phyloP scores from a whole-genome alignment of 768 basidiomycete genomes.

The Boletus rex-veris region DNA sequence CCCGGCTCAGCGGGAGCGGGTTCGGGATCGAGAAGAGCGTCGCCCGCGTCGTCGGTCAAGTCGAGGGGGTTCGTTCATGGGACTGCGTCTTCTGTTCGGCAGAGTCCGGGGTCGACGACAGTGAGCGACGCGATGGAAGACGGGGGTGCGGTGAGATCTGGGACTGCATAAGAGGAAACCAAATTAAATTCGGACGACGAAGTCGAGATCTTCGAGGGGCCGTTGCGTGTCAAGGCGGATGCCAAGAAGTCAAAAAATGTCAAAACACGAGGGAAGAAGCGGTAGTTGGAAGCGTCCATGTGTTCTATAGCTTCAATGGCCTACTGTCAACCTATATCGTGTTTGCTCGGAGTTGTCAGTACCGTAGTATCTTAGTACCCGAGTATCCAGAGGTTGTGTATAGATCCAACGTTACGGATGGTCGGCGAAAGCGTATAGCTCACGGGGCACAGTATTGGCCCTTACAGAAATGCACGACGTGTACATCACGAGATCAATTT shows the following conservation, averaged over 20 bases:
- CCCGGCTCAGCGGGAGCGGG: constrained; percentile 7
- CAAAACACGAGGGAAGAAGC: constrained; percentile 44
- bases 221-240: constrained; percentile 37
- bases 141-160: constrained; percentile 24
- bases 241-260: constrained; percentile 29
- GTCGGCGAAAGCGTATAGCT: no score
- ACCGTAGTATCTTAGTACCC: no score
- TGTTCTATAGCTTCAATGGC: no score
- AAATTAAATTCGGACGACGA: constrained; percentile 55
- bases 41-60: constrained; percentile 50
- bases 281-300: constrained; percentile 1
- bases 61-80: constrained; percentile 34
- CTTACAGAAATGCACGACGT: no score
- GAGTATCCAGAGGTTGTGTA: constrained; percentile 22
- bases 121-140: constrained; percentile 43
- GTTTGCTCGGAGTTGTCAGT: no score
- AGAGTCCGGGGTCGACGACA: constrained; percentile 48
- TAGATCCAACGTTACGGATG: no score
- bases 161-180: constrained; percentile 49
- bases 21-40: constrained; percentile 40
- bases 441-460: no score
- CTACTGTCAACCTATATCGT: no score
- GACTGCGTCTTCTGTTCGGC: constrained; percentile 32
- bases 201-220: constrained; percentile 49
- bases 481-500: no score